A percentile compares a stretch with the other conserved stretches of the same genome.
Conservation (phyloP, 2,329 filamentous ascomycete genomes). For the Myriosclerotinia scirpicola region DNA sequence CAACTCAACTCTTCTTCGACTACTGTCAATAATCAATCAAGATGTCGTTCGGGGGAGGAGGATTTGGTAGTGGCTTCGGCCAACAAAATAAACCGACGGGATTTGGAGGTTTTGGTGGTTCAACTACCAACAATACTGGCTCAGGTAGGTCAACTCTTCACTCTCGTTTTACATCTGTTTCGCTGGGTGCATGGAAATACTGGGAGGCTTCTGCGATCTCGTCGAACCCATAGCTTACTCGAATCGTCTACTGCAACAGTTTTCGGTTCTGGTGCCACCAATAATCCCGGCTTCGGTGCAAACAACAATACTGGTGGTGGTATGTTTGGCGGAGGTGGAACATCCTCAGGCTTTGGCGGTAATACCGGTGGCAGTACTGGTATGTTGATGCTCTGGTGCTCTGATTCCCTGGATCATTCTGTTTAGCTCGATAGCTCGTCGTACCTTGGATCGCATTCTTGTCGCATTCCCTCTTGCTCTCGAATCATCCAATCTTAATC, state of each 20-base stretch:
- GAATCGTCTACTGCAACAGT: slow-evolving; percentile 41
- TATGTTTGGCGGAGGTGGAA: slow-evolving; percentile 41
- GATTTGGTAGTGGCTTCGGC: slow-evolving; percentile 54
- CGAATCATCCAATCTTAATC: slow-evolving; percentile 16
- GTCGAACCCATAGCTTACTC: slow-evolving; percentile 41
- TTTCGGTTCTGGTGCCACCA: slow-evolving; percentile 44
- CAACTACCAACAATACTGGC: slow-evolving; percentile 34
- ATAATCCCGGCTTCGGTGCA: slow-evolving; percentile 45
- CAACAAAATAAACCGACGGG: slow-evolving; percentile 53
- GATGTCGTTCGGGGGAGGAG: slow-evolving; percentile 45
- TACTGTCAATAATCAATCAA: slow-evolving; percentile 26
- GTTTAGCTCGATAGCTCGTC: slow-evolving; percentile 28
- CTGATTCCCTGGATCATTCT: slow-evolving; percentile 32
- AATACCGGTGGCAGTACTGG: slow-evolving; percentile 39
- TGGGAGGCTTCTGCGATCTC: slow-evolving; percentile 18
- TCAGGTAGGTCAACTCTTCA: slow-evolving; percentile 41
- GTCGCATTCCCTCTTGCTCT: slow-evolving; percentile 19
- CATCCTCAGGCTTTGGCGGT: slow-evolving; percentile 40
- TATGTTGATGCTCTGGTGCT: slow-evolving; percentile 41
- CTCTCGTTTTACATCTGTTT: background rate
- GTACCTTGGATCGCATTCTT: slow-evolving; percentile 21
- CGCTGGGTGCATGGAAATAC: background rate
- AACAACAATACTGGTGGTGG: slow-evolving; percentile 42
- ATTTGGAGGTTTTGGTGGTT: slow-evolving; percentile 56
- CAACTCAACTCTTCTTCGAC: slow-evolving; percentile 16